Percentiles rank a stretch among this genome's conserved stretches.
Conservation (phyloP, 2,329 filamentous ascomycete genomes). For the Rutstroemia sp. region DNA sequence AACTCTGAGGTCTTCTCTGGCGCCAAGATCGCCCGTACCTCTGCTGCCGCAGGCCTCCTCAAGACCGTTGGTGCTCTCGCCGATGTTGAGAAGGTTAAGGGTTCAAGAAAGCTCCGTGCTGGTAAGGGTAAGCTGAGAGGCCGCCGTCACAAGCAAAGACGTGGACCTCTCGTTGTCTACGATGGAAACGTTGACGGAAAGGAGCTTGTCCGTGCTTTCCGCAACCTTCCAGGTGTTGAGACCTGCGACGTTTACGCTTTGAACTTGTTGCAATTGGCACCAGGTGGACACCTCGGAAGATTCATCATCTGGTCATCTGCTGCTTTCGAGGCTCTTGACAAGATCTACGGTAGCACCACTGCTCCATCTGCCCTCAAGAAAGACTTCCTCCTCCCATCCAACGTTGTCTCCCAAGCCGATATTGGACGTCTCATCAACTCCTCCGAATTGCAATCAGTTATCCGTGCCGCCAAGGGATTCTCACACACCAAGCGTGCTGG, state of each 20-base stretch:
- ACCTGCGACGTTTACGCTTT: constrained; percentile 87
- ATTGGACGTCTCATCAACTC: constrained; percentile 98
- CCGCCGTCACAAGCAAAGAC: constrained; percentile 94
- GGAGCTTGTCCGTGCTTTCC: constrained; percentile 89
- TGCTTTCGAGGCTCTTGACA: constrained; percentile 93
- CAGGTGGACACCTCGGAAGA: constrained; percentile 96
- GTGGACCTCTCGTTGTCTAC: constrained; percentile 96
- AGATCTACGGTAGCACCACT: constrained; percentile 92
- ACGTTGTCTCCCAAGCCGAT: constrained; percentile 89
- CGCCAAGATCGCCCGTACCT: constrained; percentile 78
- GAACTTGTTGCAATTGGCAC: constrained; percentile 98
- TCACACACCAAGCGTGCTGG: constrained; percentile 80
- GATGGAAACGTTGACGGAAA: constrained; percentile 92
- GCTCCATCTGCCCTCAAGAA: constrained; percentile 90
- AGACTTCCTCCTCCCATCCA: constrained; percentile 94
- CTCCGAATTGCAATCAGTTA: constrained; percentile 93
- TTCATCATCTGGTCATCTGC: constrained; percentile 99
- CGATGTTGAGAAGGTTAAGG: constrained; percentile 93
- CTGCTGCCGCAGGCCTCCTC: constrained; percentile 77
- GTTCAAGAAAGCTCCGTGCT: constrained; percentile 92
- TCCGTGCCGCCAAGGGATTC: constrained; percentile 85
- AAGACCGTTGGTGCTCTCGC: constrained; percentile 83
- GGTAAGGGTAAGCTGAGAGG: constrained; percentile 99
- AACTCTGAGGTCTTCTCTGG: constrained; percentile 83
- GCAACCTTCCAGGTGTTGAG: constrained; percentile 98